Evolutionary conservation across 768 basidiomycete species (phyloP).

Genomic region (Mycena haematopus): DNA sequence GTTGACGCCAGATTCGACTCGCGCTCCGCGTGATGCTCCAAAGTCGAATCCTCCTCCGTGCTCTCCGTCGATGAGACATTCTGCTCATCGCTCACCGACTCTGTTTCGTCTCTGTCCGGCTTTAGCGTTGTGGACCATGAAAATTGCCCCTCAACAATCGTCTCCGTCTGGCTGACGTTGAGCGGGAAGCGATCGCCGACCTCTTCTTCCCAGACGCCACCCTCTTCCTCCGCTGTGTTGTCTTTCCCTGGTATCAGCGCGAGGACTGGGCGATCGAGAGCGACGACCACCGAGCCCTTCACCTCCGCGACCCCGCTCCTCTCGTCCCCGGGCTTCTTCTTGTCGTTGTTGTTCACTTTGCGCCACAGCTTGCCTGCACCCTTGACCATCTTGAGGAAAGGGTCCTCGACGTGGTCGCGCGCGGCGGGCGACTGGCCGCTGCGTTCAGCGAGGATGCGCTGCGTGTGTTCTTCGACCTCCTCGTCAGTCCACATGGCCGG

Average conservation of each 20-base stretch:
- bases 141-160: conserved; percentile 27
- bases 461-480: conserved; percentile 44
- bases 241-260: conserved; percentile 24
- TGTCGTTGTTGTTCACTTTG: conserved; percentile 44
- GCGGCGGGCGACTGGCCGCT: neutral
- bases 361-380: conserved; percentile 59
- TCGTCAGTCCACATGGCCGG: conserved; percentile 47
- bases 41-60: conserved; percentile 21
- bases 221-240: conserved; percentile 31
- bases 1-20: neutral
- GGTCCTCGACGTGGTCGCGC: conserved; percentile 49
- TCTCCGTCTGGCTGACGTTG: conserved; percentile 27
- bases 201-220: conserved; percentile 37
- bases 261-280: conserved; percentile 26
- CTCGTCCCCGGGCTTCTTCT: conserved; percentile 37
- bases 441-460: conserved; percentile 31
- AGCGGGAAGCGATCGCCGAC: conserved; percentile 36
- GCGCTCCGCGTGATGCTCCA: neutral
- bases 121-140: conserved; percentile 22
- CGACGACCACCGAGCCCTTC: conserved; percentile 27
- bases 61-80: conserved; percentile 19
- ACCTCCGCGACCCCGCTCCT: conserved; percentile 12
- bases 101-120: conserved; percentile 9
- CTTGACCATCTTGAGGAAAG: conserved; percentile 57
- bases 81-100: conserved; percentile 23